Conservation (phyloP, 164 flowering plant genomes). For the Aristolochia contorta region DNA sequence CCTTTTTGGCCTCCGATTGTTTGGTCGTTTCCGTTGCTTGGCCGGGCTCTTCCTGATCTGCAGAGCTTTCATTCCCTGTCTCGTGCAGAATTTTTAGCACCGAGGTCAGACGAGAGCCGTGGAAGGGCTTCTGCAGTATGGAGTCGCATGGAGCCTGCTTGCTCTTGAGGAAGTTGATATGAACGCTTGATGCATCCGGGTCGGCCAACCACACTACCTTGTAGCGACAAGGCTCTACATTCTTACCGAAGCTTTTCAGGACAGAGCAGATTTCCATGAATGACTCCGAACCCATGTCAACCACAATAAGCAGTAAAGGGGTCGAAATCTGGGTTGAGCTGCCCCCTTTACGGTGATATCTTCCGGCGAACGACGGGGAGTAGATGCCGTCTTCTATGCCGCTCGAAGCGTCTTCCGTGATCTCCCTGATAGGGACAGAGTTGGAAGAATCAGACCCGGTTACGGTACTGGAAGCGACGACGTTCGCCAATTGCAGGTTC, state of each 20-base stretch:
- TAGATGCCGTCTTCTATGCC: background rate
- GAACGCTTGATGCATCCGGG: background rate
- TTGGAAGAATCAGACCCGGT: background rate
- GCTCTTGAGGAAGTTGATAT: background rate
- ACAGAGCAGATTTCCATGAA: constrained; percentile 9
- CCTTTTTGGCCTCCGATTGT: background rate
- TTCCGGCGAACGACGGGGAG: background rate
- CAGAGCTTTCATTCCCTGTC: constrained; percentile 6
- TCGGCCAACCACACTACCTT: constrained; percentile 32
- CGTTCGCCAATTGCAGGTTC: constrained; percentile 7
- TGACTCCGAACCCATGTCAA: constrained; percentile 10
- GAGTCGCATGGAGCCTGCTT: constrained; percentile 11
- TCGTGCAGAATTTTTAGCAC: constrained; percentile 18
- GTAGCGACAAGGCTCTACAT: constrained; percentile 1
- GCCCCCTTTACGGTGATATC: background rate
- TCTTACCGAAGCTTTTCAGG: constrained; percentile 7
- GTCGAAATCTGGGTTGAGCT: constrained; percentile 1
- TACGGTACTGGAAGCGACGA: constrained; percentile 5
- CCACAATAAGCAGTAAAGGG: constrained; percentile 8
- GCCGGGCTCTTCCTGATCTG: background rate
- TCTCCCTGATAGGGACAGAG: no score
- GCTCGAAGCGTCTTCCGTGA: no score
- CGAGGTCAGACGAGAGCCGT: constrained; percentile 25
- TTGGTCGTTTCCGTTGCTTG: background rate
- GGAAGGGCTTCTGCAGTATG: constrained; percentile 30